These are phyloP conservation scores for Lachancea fermentati DNA, from an alignment of 805 yeast genomes.

Conservation along the genomic window DNA sequence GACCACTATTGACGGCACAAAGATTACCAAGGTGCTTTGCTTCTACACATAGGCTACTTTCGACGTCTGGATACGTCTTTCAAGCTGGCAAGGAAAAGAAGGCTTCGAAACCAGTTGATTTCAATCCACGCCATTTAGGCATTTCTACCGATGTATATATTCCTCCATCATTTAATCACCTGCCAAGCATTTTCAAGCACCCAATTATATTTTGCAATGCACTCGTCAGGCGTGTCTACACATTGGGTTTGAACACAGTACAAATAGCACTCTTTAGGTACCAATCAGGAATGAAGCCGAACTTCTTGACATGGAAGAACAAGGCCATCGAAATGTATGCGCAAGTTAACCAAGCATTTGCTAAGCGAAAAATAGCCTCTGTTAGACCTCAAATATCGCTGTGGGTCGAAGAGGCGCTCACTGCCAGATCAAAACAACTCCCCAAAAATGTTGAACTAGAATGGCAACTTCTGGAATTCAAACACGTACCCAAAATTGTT, in stretches of 20 bases:
- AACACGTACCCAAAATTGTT: slow-evolving; percentile 64
- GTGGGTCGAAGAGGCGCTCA: slow-evolving; percentile 59
- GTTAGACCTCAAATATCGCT: slow-evolving; percentile 45
- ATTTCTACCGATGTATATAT: slow-evolving; percentile 42
- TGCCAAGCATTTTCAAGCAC: slow-evolving; percentile 38
- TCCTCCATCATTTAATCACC: slow-evolving; percentile 43
- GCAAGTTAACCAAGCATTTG: slow-evolving; percentile 77
- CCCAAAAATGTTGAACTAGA: slow-evolving; percentile 57
- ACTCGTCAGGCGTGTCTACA: slow-evolving; percentile 53
- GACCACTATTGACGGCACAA: not conserved
- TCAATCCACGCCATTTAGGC: slow-evolving; percentile 38
- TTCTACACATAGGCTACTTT: not conserved
- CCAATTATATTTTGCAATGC: slow-evolving; percentile 43
- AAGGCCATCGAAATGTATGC: slow-evolving; percentile 73
- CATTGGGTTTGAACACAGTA: slow-evolving; percentile 63
- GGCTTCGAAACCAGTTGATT: slow-evolving; percentile 14
- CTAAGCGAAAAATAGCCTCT: slow-evolving; percentile 45
- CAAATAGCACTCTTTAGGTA: slow-evolving; percentile 61
- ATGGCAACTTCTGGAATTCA: slow-evolving; percentile 75
- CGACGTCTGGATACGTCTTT: not conserved
- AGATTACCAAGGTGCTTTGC: not conserved
- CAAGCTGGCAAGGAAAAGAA: slow-evolving; percentile 2
- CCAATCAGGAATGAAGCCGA: slow-evolving; percentile 63
- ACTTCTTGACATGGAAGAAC: slow-evolving; percentile 77
- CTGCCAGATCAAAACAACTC: slow-evolving; percentile 44